Percentiles rank a stretch among this genome's conserved stretches.
These are phyloP conservation scores for Bipolaris bicolor DNA, from an alignment of 2,329 filamentous ascomycete species.

Conservation along the genomic window DNA sequence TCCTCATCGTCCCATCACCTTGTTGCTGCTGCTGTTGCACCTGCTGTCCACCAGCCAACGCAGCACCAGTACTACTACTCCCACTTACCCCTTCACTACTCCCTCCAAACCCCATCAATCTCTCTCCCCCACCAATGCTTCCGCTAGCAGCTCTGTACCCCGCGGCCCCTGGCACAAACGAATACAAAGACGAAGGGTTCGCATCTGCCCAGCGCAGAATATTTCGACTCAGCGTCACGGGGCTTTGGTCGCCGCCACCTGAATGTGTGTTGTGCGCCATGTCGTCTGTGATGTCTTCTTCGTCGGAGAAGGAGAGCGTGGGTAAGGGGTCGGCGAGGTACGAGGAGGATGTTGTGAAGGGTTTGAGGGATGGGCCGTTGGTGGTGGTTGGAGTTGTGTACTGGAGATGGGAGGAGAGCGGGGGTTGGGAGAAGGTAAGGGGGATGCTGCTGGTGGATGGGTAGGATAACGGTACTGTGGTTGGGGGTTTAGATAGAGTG, in stretches of 20 bases:
- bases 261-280: slow-evolving; percentile 24
- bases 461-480: neutral
- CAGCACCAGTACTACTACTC: neutral
- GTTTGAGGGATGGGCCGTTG: neutral
- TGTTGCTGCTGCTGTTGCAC: neutral
- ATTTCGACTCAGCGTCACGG: slow-evolving; percentile 46
- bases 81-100: neutral
- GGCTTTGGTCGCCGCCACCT: slow-evolving; percentile 26
- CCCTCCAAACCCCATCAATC: neutral
- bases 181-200: slow-evolving; percentile 29
- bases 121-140: neutral
- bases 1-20: neutral
- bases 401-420: neutral
- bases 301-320: slow-evolving; percentile 11
- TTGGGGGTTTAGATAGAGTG: neutral
- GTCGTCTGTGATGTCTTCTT: slow-evolving; percentile 21
- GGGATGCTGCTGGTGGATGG: neutral
- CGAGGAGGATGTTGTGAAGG: slow-evolving; percentile 12
- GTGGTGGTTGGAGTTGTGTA: neutral
- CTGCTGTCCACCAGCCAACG: neutral
- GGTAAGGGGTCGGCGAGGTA: slow-evolving; percentile 15
- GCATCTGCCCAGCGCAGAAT: slow-evolving; percentile 50
- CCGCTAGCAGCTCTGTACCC: neutral
- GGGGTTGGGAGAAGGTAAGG: neutral
- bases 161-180: neutral